A percentile compares a stretch with the other conserved stretches of the same genome.
Conservation (phyloP, 78 protist genomes). For the Dictyostelium citrinum region DNA sequence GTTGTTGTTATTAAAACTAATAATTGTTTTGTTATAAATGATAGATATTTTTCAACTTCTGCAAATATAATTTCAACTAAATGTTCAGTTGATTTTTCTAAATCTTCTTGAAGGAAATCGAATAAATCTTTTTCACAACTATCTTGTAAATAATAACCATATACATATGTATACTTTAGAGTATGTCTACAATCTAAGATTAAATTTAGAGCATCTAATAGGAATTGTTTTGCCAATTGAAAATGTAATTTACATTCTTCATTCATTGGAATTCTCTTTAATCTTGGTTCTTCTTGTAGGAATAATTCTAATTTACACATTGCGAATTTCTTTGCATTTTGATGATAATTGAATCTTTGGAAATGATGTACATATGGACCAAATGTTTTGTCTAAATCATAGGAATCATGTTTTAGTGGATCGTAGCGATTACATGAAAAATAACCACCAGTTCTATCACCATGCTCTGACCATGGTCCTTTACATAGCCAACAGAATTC, state of each 20-base stretch:
- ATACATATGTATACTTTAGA: conserved; percentile 55
- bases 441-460: conserved; percentile 79
- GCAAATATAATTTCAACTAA: not conserved
- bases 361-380: conserved; percentile 32
- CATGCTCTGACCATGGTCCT: conserved; percentile 77
- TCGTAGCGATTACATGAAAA: conserved; percentile 78
- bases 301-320: not conserved
- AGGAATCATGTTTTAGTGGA: conserved; percentile 30
- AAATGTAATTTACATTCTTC: not conserved
- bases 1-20: not conserved
- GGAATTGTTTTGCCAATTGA: not conserved
- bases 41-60: not conserved
- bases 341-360: conserved; percentile 45
- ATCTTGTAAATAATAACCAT: conserved; percentile 24
- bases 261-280: not conserved
- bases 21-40: not conserved
- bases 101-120: conserved; percentile 66
- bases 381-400: conserved; percentile 45
- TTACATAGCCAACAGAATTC: conserved; percentile 83
- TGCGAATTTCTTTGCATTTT: conserved; percentile 38
- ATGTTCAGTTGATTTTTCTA: conserved; percentile 58
- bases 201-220: conserved; percentile 23
- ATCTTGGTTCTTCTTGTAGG: not conserved
- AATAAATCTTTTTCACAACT: conserved; percentile 51
- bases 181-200: conserved; percentile 52